Percentiles rank a stretch among this genome's conserved stretches.
phyloP scores from a whole-genome alignment of 306 rosid genomes.

The Begonia masoniana region DNA sequence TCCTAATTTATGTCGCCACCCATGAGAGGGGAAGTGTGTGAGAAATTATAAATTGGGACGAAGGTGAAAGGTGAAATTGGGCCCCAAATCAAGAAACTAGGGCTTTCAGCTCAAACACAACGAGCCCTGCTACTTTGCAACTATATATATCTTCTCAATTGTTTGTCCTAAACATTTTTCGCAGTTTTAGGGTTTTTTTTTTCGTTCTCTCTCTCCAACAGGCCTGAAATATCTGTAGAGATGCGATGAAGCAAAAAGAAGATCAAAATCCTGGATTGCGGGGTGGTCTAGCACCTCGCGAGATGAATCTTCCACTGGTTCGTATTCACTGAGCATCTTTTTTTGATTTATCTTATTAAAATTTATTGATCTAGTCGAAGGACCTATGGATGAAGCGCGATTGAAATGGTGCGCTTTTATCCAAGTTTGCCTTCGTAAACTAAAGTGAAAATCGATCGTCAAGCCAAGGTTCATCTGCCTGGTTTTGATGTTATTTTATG shows the following conservation, averaged over 20 bases:
- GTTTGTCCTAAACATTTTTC: no score
- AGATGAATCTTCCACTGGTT: constrained; percentile 60
- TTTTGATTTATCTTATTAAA: neutral
- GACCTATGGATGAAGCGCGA: constrained; percentile 85
- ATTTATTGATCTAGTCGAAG: constrained; percentile 11
- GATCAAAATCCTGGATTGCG: constrained; percentile 37
- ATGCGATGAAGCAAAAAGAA: constrained; percentile 34
- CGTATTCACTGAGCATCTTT: constrained; percentile 95
- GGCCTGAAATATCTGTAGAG: neutral
- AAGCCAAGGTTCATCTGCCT: constrained; percentile 9
- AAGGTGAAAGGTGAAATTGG: no score
- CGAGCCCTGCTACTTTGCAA: no score
- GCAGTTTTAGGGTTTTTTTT: neutral
- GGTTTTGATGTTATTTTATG: constrained; percentile 14
- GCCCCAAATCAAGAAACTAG: no score
- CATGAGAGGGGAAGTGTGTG: no score
- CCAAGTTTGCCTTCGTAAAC: constrained; percentile 98
- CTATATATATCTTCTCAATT: no score
- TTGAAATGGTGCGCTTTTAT: constrained; percentile 36
- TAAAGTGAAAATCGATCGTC: constrained; percentile 21
- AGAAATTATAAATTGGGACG: no score
- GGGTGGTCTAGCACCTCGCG: constrained; percentile 19
- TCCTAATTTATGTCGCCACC: no score
- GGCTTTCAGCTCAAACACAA: no score
- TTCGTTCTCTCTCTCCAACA: neutral